These are phyloP conservation scores for Stipa capillata DNA, from an alignment of 176 grass and related monocot genomes.

Conservation along the genomic window DNA sequence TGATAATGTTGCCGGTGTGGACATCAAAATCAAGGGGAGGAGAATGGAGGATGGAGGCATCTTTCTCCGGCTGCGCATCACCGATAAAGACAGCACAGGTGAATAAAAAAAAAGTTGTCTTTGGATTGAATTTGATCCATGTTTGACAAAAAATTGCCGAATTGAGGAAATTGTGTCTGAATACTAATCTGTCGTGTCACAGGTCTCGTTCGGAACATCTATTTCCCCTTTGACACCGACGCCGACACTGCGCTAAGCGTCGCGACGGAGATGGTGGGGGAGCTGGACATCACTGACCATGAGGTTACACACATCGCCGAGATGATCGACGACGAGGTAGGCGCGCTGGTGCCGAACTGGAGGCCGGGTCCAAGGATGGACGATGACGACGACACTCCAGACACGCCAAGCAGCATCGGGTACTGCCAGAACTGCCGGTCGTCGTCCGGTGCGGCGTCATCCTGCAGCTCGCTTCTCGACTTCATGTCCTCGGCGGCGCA, in stretches of 20 bases:
- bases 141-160: neutral
- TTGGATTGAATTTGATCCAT: no score
- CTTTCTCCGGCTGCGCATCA: slow-evolving; percentile 62
- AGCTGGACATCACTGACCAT: slow-evolving; percentile 83
- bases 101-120: neutral
- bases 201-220: slow-evolving; percentile 56
- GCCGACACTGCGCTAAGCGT: slow-evolving; percentile 69
- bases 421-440: slow-evolving; percentile 35
- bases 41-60: slow-evolving; percentile 54
- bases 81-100: slow-evolving; percentile 47
- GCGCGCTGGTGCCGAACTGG: slow-evolving; percentile 54
- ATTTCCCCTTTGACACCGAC: slow-evolving; percentile 66
- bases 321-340: slow-evolving; percentile 71
- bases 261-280: slow-evolving; percentile 70
- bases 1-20: slow-evolving; percentile 26
- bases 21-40: slow-evolving; percentile 63
- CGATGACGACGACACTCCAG: neutral
- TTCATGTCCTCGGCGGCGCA: slow-evolving; percentile 30
- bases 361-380: slow-evolving; percentile 35
- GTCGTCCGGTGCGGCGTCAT: no score
- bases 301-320: slow-evolving; percentile 79
- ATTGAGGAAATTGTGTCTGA: neutral
- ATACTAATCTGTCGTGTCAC: neutral
- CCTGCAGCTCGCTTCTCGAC: slow-evolving; percentile 44
- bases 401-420: neutral